Evolutionary conservation across 2,329 filamentous ascomycete genomes (phyloP).

Genomic region (Endoconidiophora polonica): DNA sequence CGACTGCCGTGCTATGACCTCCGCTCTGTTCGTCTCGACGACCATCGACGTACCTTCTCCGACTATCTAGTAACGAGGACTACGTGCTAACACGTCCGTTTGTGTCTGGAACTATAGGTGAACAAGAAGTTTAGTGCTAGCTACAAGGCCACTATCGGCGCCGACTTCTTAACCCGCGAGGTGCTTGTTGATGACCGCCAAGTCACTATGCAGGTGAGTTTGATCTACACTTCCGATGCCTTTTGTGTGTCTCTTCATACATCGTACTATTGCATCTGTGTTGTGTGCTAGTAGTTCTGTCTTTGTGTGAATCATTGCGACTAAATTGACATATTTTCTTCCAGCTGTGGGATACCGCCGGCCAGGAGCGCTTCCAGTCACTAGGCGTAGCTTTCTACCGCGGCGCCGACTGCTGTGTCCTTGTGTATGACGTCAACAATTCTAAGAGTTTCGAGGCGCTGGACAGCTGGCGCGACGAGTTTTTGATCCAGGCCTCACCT

Average conservation of each 20-base stretch:
- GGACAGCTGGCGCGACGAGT: conserved; percentile 97
- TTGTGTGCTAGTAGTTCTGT: neutral
- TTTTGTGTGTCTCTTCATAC: neutral
- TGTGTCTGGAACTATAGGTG: conserved; percentile 43
- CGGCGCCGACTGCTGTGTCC: conserved; percentile 90
- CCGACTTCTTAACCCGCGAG: conserved; percentile 96
- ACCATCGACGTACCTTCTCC: neutral
- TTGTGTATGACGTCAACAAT: conserved; percentile 98
- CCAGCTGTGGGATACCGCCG: conserved; percentile 93
- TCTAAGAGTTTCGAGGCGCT: conserved; percentile 97
- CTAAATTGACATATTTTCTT: conserved; percentile 12
- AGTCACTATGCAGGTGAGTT: conserved; percentile 82
- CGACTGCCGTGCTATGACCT: neutral
- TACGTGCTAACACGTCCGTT: no score
- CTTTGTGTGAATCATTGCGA: neutral
- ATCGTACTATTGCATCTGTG: neutral
- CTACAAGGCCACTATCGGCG: conserved; percentile 98
- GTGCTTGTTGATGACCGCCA: conserved; percentile 92
- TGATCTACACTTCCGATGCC: neutral
- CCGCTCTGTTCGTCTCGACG: no score
- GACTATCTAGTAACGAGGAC: neutral
- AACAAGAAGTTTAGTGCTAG: conserved; percentile 99
- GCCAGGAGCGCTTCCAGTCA: conserved; percentile 94
- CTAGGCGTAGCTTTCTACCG: conserved; percentile 95
- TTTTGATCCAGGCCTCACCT: conserved; percentile 90